These are phyloP conservation scores for Penicillium rolfsii DNA, from an alignment of 2,329 filamentous ascomycete species.

Conservation along the genomic window DNA sequence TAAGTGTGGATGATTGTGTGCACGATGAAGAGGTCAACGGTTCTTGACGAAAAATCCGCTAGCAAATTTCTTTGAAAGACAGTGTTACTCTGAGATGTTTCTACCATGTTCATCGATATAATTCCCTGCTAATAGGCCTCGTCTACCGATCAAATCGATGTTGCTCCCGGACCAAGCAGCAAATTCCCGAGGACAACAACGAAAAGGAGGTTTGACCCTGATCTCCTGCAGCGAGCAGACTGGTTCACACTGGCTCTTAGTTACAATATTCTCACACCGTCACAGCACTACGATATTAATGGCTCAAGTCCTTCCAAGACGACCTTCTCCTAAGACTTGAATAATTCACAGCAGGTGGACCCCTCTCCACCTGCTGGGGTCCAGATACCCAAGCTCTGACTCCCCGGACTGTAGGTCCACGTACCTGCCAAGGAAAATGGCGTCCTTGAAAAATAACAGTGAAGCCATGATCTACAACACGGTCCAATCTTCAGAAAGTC, in stretches of 20 bases:
- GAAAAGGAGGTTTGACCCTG: background rate
- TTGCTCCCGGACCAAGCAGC: background rate
- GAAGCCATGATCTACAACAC: conserved; percentile 9
- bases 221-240: background rate
- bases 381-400: background rate
- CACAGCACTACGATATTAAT: background rate
- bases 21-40: background rate
- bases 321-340: background rate
- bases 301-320: background rate
- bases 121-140: background rate
- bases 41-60: background rate
- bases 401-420: background rate
- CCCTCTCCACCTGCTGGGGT: background rate
- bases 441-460: background rate
- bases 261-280: background rate
- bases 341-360: conserved; percentile 13
- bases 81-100: background rate
- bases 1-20: background rate
- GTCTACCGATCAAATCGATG: background rate
- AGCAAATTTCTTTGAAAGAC: background rate
- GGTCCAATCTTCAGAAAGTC: conserved; percentile 1
- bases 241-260: background rate
- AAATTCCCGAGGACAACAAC: background rate
- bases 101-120: background rate
- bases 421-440: background rate